Conservation (phyloP, 169 alveolate genomes). For the Plasmodium gaboni region DNA sequence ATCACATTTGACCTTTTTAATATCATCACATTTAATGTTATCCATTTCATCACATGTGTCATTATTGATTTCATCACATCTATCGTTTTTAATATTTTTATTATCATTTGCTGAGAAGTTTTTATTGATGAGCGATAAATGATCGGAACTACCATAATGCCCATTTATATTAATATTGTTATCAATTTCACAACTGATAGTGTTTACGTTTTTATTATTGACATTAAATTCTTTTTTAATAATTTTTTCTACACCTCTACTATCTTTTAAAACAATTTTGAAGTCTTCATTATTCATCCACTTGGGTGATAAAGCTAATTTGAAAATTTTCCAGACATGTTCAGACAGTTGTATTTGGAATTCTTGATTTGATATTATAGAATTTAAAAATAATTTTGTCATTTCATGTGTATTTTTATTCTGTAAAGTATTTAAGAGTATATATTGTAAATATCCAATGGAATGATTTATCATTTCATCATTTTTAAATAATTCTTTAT, state of each 20-base stretch:
- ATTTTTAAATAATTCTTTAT: constrained; percentile 29
- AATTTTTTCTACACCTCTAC: neutral
- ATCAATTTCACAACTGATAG: no score
- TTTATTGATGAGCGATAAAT: no score
- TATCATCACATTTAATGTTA: no score
- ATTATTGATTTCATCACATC: no score
- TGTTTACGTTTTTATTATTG: no score
- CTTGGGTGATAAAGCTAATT: constrained; percentile 27
- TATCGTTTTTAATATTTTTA: no score
- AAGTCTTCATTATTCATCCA: constrained; percentile 45
- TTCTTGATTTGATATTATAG: constrained; percentile 34
- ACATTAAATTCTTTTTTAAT: no score
- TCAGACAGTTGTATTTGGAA: constrained; percentile 35
- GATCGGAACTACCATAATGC: no score
- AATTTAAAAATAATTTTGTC: constrained; percentile 7
- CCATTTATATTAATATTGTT: no score
- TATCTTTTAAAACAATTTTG: neutral
- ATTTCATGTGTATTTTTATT: constrained; percentile 25
- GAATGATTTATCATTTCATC: constrained; percentile 33
- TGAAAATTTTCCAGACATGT: constrained; percentile 25
- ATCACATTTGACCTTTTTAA: no score
- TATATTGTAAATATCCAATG: constrained; percentile 10
- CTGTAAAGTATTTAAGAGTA: constrained; percentile 1
- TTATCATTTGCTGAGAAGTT: no score
- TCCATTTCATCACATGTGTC: no score